Percentiles rank a stretch among this genome's conserved stretches.
These are phyloP conservation scores for Reticulascus tulasneorum DNA, from an alignment of 2,329 filamentous ascomycete genomes.

Conservation along the genomic window DNA sequence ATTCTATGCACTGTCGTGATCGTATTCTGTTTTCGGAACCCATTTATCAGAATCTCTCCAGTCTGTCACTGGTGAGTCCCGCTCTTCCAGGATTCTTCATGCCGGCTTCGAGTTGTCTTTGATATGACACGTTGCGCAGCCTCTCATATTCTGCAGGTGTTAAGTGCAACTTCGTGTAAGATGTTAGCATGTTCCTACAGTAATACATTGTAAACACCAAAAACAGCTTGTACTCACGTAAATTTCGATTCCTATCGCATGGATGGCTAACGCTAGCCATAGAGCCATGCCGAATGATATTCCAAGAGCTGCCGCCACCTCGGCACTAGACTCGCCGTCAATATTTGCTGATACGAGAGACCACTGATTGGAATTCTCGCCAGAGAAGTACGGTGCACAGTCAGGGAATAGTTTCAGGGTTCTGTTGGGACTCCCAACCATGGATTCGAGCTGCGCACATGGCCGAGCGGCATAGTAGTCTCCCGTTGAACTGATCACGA, in stretches of 20 bases:
- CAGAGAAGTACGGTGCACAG: constrained; percentile 34
- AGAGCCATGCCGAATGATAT: constrained; percentile 44
- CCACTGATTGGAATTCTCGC: constrained; percentile 19
- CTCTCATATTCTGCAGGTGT: constrained; percentile 49
- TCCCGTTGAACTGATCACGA: constrained; percentile 25
- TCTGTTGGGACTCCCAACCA: constrained; percentile 20
- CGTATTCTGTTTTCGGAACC: too few relatives aligned
- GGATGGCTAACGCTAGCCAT: constrained; percentile 30
- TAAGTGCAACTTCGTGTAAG: constrained; percentile 43
- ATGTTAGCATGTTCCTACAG: too few relatives aligned
- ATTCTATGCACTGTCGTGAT: too few relatives aligned
- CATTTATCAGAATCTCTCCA: too few relatives aligned
- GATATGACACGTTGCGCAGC: constrained; percentile 46
- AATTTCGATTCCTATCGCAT: constrained; percentile 13
- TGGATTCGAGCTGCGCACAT: constrained; percentile 44
- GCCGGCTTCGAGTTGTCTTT: constrained; percentile 49
- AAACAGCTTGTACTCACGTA: too few relatives aligned
- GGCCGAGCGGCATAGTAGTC: constrained; percentile 26
- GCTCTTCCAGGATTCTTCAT: constrained; percentile 40
- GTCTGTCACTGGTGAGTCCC: constrained; percentile 36
- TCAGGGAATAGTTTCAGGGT: constrained; percentile 34
- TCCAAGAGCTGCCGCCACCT: constrained; percentile 36
- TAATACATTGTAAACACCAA: too few relatives aligned
- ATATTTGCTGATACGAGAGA: constrained; percentile 25
- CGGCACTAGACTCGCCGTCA: constrained; percentile 15